phyloP scores from a whole-genome alignment of 129 eudicot genomes.

The Logfia minima region DNA sequence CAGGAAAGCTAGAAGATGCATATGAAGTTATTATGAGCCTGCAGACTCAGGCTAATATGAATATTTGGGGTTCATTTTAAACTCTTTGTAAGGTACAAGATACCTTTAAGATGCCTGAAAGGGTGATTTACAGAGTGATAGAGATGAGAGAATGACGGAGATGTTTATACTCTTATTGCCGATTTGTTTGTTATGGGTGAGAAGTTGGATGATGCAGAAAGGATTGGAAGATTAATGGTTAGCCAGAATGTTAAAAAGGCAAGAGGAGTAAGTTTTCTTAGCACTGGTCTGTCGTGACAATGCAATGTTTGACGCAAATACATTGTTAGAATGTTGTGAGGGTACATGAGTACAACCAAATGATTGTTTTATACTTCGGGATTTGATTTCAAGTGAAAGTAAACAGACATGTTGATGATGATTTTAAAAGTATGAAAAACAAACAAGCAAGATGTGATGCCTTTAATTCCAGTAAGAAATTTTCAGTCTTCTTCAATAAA shows the following conservation, averaged over 20 bases:
- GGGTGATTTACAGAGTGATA: slow-evolving; percentile 48
- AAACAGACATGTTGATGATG: too few relatives aligned
- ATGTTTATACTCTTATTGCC: slow-evolving; percentile 49
- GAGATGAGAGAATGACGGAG: slow-evolving; percentile 59
- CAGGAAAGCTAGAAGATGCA: slow-evolving; percentile 59
- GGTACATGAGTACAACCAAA: too few relatives aligned
- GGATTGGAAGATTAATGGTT: slow-evolving; percentile 47
- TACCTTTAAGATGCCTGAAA: slow-evolving; percentile 61
- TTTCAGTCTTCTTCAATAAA: too few relatives aligned
- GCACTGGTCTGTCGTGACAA: not conserved
- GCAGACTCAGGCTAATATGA: slow-evolving; percentile 56
- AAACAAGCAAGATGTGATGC: too few relatives aligned
- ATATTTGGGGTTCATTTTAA: slow-evolving; percentile 66
- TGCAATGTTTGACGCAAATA: not conserved
- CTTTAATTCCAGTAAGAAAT: too few relatives aligned
- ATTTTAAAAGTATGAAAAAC: too few relatives aligned
- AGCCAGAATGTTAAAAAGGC: slow-evolving; percentile 48
- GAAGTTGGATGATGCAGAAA: slow-evolving; percentile 61
- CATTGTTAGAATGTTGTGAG: not conserved
- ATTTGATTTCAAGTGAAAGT: too few relatives aligned
- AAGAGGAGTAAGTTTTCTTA: slow-evolving; percentile 59
- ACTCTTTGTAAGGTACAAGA: slow-evolving; percentile 56
- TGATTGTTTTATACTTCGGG: too few relatives aligned
- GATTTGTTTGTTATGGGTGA: slow-evolving; percentile 59
- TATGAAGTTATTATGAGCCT: slow-evolving; percentile 53